Base-by-base conservation (phyloP, 1,284 basidiomycete genomes). In the Sporisorium sorghi region DNA sequence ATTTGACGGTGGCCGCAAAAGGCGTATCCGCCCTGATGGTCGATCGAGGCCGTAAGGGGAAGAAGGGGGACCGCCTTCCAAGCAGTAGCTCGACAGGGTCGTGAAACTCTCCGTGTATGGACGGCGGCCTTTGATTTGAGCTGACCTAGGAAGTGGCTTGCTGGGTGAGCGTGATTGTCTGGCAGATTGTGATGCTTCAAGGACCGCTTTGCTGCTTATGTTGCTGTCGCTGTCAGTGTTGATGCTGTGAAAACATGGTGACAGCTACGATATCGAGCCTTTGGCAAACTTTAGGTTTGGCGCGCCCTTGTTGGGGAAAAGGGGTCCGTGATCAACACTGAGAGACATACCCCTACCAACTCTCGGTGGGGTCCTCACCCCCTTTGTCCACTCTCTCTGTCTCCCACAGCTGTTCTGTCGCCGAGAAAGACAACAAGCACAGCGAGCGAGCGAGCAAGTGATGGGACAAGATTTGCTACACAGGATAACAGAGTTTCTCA, bases 51-150 rank as follows among this genome's bases (percentile, higher is more conserved):
- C 9, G 28, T 42, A 26, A 59, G 21, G 21, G 56, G 53, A 21
- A 14, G 48, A n/a, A 71, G 57, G 2, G 50, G 42, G n/a, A 60
- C 30, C 3, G 68, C 61, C 4, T 54, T 71, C 68, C 68, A 71
- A 12, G 57, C 49, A 6, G 30, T 58, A n/a, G n/a, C n/a, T n/a
- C n/a, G n/a, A n/a, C n/a, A n/a, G n/a, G n/a, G n/a, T n/a, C n/a
- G n/a, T n/a, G n/a, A n/a, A n/a, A n/a, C n/a, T n/a, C n/a, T n/a
- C n/a, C n/a, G n/a, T n/a, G n/a, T n/a, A n/a, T 4, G 10, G 15
- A 39, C 8, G 10, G 14, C 33, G 35, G 24, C 19, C 28, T 51
- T 7, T 24, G 17, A n/a, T 17, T 8, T 51, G 35, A 51, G 24
- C 33, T 1, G 48, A 10, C 33, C 33, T 1, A 49, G 33, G 19